Evolutionary conservation across 441 rosid genomes (phyloP).

Genomic region (Melastoma candidum): DNA sequence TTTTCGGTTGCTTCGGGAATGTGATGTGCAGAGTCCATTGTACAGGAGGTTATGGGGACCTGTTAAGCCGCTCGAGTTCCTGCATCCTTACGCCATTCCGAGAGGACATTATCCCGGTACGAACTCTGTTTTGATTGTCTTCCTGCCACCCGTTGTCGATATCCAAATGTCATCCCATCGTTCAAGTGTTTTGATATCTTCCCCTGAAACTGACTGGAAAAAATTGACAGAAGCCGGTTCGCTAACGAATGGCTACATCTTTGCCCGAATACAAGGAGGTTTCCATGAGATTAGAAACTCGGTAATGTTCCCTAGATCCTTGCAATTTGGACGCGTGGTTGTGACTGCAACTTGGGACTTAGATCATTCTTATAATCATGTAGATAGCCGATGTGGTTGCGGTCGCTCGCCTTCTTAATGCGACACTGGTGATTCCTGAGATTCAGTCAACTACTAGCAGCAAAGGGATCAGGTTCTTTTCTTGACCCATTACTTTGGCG

Average conservation of each 20-base stretch:
- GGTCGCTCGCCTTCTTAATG: conserved; percentile 86
- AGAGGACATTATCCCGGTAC: conserved; percentile 73
- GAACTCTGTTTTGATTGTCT: conserved; percentile 10
- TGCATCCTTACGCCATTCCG: conserved; percentile 81
- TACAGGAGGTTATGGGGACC: conserved; percentile 89
- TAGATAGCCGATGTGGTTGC: conserved; percentile 79
- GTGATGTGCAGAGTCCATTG: conserved; percentile 49
- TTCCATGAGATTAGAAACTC: conserved; percentile 96
- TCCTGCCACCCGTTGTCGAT: not conserved
- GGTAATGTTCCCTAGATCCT: conserved; percentile 33
- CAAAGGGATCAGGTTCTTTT: conserved; percentile 79
- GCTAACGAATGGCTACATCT: conserved; percentile 61
- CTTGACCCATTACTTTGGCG: conserved; percentile 4
- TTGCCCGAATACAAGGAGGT: conserved; percentile 97
- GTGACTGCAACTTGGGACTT: conserved; percentile 2
- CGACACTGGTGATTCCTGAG: conserved; percentile 88
- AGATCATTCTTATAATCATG: conserved; percentile 11
- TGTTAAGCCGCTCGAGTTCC: conserved; percentile 52
- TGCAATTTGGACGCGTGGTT: not conserved
- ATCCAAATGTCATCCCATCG: not conserved
- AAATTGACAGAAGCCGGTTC: conserved; percentile 43
- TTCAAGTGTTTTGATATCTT: too few species aligned
- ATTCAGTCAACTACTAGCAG: conserved; percentile 96
- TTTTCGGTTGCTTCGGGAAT: conserved; percentile 9
- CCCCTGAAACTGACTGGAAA: too few species aligned